A percentile compares a stretch with the other conserved stretches of the same genome.
Evolutionary conservation across 2,329 filamentous ascomycete genomes (phyloP).

Genomic region (Alternaria solani): DNA sequence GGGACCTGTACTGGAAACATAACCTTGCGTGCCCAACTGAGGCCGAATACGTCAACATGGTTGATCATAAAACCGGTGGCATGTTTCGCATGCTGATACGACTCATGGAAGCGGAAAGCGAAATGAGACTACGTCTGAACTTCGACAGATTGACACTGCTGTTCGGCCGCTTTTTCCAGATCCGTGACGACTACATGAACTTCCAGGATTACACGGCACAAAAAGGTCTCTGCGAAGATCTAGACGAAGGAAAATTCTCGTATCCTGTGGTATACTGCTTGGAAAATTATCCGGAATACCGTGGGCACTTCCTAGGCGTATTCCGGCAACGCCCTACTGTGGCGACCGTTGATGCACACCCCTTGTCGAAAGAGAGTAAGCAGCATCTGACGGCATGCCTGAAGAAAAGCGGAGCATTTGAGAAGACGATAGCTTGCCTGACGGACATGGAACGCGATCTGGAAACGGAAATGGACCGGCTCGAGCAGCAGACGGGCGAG

Average conservation of each 20-base stretch:
- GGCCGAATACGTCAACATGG: neutral
- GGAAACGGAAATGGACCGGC: neutral
- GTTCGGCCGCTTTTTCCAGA: neutral
- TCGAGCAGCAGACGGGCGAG: constrained; percentile 1
- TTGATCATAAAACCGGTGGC: constrained; percentile 1
- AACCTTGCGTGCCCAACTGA: neutral
- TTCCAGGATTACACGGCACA: neutral
- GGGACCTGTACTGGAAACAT: neutral
- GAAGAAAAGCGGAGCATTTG: constrained; percentile 3
- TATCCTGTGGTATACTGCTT: neutral
- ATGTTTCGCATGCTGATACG: neutral
- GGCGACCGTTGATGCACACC: neutral
- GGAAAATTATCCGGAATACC: constrained; percentile 2
- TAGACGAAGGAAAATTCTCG: neutral
- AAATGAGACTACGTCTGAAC: neutral
- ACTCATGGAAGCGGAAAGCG: neutral
- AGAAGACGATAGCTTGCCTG: constrained; percentile 2
- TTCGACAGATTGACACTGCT: neutral
- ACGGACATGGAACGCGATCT: constrained; percentile 4
- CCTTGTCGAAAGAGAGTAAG: neutral
- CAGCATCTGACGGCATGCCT: constrained; percentile 2
- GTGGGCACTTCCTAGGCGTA: constrained; percentile 1
- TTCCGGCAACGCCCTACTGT: constrained; percentile 4
- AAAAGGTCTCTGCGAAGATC: neutral
- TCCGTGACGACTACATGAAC: constrained; percentile 1